Evolutionary conservation across 495 filamentous ascomycete species (phyloP), one percentile per base, ranked within the genome.

Genomic region (Sphaerosporella brunnea): DNA sequence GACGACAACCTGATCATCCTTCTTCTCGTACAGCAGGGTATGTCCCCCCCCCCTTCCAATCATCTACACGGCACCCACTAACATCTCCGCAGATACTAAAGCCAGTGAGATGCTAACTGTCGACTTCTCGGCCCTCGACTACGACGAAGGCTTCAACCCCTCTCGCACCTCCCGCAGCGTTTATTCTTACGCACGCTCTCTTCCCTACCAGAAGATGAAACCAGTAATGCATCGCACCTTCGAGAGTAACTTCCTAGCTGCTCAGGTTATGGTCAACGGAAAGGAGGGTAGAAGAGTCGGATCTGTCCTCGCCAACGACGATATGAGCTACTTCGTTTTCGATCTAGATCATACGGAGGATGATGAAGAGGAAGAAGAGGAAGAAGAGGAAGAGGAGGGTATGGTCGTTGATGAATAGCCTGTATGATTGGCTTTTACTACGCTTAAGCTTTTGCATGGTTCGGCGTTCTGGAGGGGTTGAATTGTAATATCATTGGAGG

Each of bases 291-390:
- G 73, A 21, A 62, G 73, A 43, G 70, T 69, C 19, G 63, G 73
- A 2, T 76, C 71, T 53, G 70, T 75, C 19, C 52, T 78, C 43
- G 73, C 73, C 48, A 65, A 68, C 10, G 73, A 78, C 53, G 61
- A 59, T 15, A 57, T 70, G 58, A 68, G 67, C 37, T 78, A 77
- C 53, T 68, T 71, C 26, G 66, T 78, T 5, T 67, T 75, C 46
- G 72, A 76, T 54, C 45, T 78, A 45, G 75, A 78, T 60, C 40
- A 49, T 25, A 40, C 39, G 28, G 58, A 61, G 32, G 43, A 49
- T 15, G 60, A 61, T 34, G 58, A 51, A 1, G 52, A 50, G 2
- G 53, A 53, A 4, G 46, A 45, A 13, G 53, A 47, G 10, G 58
- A 49, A 2, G 37, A 46, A 11, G 42, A 41, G n/a, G 59, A 63